These are phyloP conservation scores for Bimuria novae-zelandiae DNA, from an alignment of 2,329 filamentous ascomycete genomes.

Conservation along the genomic window DNA sequence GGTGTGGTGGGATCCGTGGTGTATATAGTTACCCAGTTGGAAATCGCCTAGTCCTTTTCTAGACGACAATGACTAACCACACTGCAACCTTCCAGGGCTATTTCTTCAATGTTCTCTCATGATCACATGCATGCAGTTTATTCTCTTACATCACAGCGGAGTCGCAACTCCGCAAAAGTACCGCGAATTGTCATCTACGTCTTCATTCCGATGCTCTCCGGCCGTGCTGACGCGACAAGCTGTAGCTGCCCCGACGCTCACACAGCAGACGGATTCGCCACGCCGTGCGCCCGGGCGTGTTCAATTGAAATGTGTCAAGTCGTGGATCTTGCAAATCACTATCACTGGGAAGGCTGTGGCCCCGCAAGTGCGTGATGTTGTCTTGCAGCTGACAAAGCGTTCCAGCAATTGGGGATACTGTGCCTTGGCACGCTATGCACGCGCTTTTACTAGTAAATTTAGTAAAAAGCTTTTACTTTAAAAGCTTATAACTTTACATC, in stretches of 20 bases:
- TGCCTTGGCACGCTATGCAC: not conserved
- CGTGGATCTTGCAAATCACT: constrained; percentile 14
- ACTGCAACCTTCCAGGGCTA: no score
- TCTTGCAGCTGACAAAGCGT: not conserved
- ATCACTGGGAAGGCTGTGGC: constrained; percentile 14
- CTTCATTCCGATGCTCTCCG: not conserved
- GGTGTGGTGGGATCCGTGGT: no score
- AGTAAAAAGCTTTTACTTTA: no score
- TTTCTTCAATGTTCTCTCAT: no score
- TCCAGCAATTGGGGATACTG: not conserved
- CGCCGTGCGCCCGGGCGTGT: constrained; percentile 1
- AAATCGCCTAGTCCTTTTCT: not conserved
- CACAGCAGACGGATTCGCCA: constrained; percentile 4
- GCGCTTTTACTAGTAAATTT: no score
- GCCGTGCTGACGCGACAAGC: constrained; percentile 2
- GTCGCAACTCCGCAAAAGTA: not conserved
- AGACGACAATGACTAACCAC: not conserved
- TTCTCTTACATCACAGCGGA: constrained; percentile 1
- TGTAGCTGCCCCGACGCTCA: not conserved
- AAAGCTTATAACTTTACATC: no score
- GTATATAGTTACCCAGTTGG: not conserved
- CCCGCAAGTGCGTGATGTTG: constrained; percentile 12
- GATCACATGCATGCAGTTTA: not conserved
- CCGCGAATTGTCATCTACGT: not conserved
- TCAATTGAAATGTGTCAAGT: constrained; percentile 20